Evolutionary conservation across 2,329 filamentous ascomycete species (phyloP), one percentile per base, ranked within the genome.

Genomic region (Davidsoniella eucalypti): DNA sequence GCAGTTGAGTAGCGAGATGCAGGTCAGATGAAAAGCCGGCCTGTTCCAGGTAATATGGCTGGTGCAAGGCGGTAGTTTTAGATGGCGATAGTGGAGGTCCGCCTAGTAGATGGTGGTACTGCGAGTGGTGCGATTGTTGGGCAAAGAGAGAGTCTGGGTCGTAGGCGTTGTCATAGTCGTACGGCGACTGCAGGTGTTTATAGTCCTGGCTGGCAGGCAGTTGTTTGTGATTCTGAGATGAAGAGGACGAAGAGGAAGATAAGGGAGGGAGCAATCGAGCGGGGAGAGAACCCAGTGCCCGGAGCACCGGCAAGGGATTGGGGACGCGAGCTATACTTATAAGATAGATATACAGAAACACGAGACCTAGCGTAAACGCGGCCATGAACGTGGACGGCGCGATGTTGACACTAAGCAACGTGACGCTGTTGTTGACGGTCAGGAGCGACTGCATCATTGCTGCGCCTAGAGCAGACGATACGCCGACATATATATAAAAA

Each of bases 381-480:
- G 71, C 71, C 57, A 78, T 64, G 60, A 72, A 78, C 51, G 73
- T 74, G 61, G 71, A 72, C 21, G 75, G 74, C 39, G 74, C 72
- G 61, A 78, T 70, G 58, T 66, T 71, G 58, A 79, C 67, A 63
- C 69, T 78, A 60, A 79, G 60, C 57, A 79, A 68, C 52, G 73
- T 74, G 60, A 78, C 68, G 69, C 76, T 72, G 63, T 74, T 78
- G 64, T 77, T 74, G 56, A 78, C 70, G 49, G 73, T 73, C 57
- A 79, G 64, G 61, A 78, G 66, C 53, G 75, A 74, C 66, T 70
- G 70, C 74, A 78, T 77, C 60, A 64, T 64, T 33, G 3, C 29
- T 33, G 29, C 29, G 7, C 26, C 7, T 29, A 29, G 26, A 29
- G 26, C 26, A 29, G 26, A 29, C 29, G 2, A 12, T 9, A 33